Evolutionary conservation across 192 early-diverging fungal genomes (phyloP).

Genomic region (Mortierella hygrophila): DNA sequence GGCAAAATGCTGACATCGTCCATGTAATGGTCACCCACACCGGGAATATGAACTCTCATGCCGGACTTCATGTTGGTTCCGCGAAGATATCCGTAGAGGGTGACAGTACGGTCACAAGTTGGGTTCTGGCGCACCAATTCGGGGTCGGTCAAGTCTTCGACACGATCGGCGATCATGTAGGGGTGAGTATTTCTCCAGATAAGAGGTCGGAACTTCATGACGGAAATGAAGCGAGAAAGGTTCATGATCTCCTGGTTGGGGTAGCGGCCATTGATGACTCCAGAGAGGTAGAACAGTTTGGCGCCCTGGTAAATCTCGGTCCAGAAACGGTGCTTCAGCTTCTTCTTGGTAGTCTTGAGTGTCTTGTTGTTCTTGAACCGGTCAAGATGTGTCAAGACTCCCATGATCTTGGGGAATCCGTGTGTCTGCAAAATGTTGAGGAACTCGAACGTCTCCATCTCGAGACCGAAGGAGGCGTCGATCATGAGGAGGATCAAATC

Average conservation of each 20-base stretch:
- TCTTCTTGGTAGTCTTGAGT: constrained; percentile 90
- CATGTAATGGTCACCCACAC: constrained; percentile 90
- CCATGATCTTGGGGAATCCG: constrained; percentile 98
- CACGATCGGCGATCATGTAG: constrained; percentile 96
- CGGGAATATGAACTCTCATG: constrained; percentile 95
- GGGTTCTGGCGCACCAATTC: constrained; percentile 83
- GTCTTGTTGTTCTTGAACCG: constrained; percentile 95
- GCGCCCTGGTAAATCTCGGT: constrained; percentile 99
- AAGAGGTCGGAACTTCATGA: constrained; percentile 97
- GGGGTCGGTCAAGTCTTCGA: constrained; percentile 97
- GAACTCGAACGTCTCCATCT: constrained; percentile 99
- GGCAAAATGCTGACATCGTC: constrained; percentile 80
- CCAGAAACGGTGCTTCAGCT: constrained; percentile 99
- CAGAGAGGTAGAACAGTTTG: constrained; percentile 98
- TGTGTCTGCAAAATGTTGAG: constrained; percentile 97
- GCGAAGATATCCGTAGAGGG: constrained; percentile 95
- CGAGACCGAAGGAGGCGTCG: constrained; percentile 98
- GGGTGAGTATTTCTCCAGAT: constrained; percentile 98
- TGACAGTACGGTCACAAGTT: constrained; percentile 91
- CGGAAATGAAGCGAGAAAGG: constrained; percentile 96
- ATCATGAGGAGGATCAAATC: constrained; percentile 95
- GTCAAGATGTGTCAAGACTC: constrained; percentile 96
- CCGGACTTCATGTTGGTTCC: constrained; percentile 93
- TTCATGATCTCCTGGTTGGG: constrained; percentile 95
- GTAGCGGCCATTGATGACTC: constrained; percentile 95